These are phyloP conservation scores for Aspergillus hortae DNA, from an alignment of 2,329 filamentous ascomycete species.

Conservation along the genomic window DNA sequence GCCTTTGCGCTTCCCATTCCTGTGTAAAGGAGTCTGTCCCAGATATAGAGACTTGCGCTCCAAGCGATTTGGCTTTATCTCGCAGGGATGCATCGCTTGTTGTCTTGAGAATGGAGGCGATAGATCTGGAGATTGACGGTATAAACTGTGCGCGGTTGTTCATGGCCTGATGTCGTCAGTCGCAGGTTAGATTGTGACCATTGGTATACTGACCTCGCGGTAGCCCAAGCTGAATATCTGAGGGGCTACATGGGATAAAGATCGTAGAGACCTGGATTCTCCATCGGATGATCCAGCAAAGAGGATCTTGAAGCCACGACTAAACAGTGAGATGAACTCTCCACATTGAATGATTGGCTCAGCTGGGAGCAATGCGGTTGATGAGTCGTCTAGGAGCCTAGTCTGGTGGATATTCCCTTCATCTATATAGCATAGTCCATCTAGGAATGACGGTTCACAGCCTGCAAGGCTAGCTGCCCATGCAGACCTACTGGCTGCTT, in stretches of 20 bases:
- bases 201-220: conserved; percentile 17
- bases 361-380: neutral
- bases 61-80: conserved; percentile 12
- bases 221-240: conserved; percentile 29
- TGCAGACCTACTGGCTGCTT: no score
- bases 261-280: conserved; percentile 5
- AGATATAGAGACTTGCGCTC: neutral
- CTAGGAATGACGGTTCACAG: neutral
- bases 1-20: conserved; percentile 3
- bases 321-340: conserved; percentile 20
- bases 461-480: no score
- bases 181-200: neutral
- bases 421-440: neutral
- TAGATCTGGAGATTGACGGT: conserved; percentile 31
- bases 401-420: neutral
- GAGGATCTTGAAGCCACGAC: conserved; percentile 19
- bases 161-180: conserved; percentile 25
- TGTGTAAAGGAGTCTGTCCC: neutral
- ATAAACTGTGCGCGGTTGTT: conserved; percentile 33
- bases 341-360: neutral
- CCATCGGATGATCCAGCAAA: neutral
- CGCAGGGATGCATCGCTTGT: conserved; percentile 14
- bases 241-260: conserved; percentile 25
- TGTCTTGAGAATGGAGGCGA: conserved; percentile 28
- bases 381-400: neutral